Evolutionary conservation across 2,329 filamentous ascomycete species (phyloP).

Genomic region (Cryoendolithus antarcticus): DNA sequence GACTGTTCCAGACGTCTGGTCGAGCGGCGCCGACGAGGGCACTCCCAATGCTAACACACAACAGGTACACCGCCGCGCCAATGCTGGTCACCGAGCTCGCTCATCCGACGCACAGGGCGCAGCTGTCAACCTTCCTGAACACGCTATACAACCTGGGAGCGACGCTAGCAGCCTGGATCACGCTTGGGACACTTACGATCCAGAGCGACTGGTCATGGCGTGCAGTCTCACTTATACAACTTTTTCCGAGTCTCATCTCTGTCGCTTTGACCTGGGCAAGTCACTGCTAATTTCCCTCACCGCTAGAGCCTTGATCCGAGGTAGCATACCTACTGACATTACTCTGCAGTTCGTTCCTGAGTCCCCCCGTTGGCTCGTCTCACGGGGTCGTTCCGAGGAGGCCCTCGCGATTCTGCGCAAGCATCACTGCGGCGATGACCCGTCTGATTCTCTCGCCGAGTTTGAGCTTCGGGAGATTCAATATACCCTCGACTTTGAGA

Average conservation of each 20-base stretch:
- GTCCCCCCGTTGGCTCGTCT: conserved; percentile 37
- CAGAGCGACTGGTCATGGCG: conserved; percentile 36
- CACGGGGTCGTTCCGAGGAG: conserved; percentile 37
- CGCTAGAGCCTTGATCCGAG: too few relatives aligned
- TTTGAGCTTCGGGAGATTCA: conserved; percentile 38
- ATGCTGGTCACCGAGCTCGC: conserved; percentile 24
- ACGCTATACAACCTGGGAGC: conserved; percentile 30
- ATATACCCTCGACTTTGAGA: conserved; percentile 31
- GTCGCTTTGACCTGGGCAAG: conserved; percentile 28
- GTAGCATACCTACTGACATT: too few relatives aligned
- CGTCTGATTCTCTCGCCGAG: conserved; percentile 29
- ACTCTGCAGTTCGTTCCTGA: too few relatives aligned
- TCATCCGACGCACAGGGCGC: conserved; percentile 34
- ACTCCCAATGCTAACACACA: too few relatives aligned
- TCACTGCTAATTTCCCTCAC: too few relatives aligned
- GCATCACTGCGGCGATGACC: conserved; percentile 37
- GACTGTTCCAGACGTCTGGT: too few relatives aligned
- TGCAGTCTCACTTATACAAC: conserved; percentile 40
- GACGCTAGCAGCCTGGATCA: conserved; percentile 33
- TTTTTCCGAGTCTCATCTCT: conserved; percentile 31
- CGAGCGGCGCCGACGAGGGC: too few relatives aligned
- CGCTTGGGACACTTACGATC: conserved; percentile 31
- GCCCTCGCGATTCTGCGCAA: conserved; percentile 38
- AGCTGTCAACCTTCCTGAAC: conserved; percentile 33
- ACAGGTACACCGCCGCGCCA: conserved; percentile 23